Percentiles rank a stretch among this genome's conserved stretches.
These are phyloP conservation scores for Yamadazyma akitaensis DNA, from an alignment of 805 yeast genomes.

Conservation along the genomic window DNA sequence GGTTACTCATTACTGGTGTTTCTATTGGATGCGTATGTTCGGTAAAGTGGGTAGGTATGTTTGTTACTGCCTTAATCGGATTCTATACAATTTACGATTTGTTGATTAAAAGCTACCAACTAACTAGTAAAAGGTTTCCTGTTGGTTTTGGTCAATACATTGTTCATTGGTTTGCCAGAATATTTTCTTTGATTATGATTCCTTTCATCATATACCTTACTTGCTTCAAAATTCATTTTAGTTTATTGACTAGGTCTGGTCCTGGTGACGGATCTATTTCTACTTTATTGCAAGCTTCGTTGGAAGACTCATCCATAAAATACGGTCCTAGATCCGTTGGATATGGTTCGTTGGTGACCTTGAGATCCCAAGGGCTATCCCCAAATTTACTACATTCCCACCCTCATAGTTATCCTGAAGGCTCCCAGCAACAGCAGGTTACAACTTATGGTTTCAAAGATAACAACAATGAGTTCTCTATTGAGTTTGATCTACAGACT, in stretches of 20 bases:
- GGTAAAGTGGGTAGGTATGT: slow-evolving; percentile 83
- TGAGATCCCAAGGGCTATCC: slow-evolving; percentile 68
- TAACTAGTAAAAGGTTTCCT: slow-evolving; percentile 15
- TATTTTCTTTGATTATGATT: slow-evolving; percentile 60
- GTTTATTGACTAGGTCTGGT: slow-evolving; percentile 73
- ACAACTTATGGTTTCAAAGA: slow-evolving; percentile 92
- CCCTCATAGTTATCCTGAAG: slow-evolving; percentile 79
- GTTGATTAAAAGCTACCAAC: slow-evolving; percentile 40
- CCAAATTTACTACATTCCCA: slow-evolving; percentile 87
- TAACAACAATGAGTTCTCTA: slow-evolving; percentile 75
- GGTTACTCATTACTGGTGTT: slow-evolving; percentile 62
- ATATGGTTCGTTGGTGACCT: slow-evolving; percentile 57
- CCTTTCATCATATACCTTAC: slow-evolving; percentile 69
- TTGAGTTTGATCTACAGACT: slow-evolving; percentile 57
- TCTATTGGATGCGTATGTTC: slow-evolving; percentile 81
- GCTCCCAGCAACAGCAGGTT: slow-evolving; percentile 90
- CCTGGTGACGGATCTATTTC: slow-evolving; percentile 92
- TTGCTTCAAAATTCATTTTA: slow-evolving; percentile 80
- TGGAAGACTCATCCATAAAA: slow-evolving; percentile 62
- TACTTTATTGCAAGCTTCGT: slow-evolving; percentile 83
- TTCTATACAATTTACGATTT: slow-evolving; percentile 55
- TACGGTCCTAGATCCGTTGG: slow-evolving; percentile 67
- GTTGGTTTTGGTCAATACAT: slow-evolving; percentile 29
- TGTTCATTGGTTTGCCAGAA: slow-evolving; percentile 71
- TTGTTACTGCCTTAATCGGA: slow-evolving; percentile 60